Conservation (phyloP, 371 early-diverging fungal species). For the Polyrhizophydium stewartii region DNA sequence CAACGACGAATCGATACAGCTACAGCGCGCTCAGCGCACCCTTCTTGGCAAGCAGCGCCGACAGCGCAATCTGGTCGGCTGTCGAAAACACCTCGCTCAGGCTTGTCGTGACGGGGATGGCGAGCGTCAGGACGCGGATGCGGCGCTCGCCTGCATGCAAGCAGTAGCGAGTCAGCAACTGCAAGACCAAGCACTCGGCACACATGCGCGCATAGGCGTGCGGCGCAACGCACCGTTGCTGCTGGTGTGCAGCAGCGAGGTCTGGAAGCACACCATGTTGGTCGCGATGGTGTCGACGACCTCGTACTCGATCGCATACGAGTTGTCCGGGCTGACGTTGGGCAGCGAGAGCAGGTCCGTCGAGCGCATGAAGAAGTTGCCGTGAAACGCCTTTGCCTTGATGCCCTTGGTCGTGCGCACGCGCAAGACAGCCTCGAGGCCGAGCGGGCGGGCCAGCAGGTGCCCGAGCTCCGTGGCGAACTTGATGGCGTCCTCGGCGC, state of each 20-base stretch:
- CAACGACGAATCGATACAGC: conserved; percentile 2
- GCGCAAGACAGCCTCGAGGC: conserved; percentile 95
- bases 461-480: conserved; percentile 84
- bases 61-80: conserved; percentile 82
- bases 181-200: conserved; percentile 2
- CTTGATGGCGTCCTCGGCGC: conserved; percentile 83
- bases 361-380: conserved; percentile 95
- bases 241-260: conserved; percentile 90
- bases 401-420: conserved; percentile 90
- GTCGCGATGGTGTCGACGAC: conserved; percentile 81
- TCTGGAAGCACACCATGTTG: conserved; percentile 90
- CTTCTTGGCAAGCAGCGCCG: conserved; percentile 80
- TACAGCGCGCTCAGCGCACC: conserved; percentile 26
- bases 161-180: conserved; percentile 10
- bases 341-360: conserved; percentile 92
- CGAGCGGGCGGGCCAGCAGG: conserved; percentile 77
- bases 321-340: conserved; percentile 91
- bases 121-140: conserved; percentile 93
- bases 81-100: conserved; percentile 76
- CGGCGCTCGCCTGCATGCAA: conserved; percentile 76
- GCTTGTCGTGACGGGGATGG: conserved; percentile 80
- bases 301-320: conserved; percentile 85
- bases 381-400: conserved; percentile 85
- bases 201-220: not conserved
- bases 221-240: conserved; percentile 28